Conservation (phyloP, 2,329 filamentous ascomycete genomes). For the Arthrinium phaeospermum region DNA sequence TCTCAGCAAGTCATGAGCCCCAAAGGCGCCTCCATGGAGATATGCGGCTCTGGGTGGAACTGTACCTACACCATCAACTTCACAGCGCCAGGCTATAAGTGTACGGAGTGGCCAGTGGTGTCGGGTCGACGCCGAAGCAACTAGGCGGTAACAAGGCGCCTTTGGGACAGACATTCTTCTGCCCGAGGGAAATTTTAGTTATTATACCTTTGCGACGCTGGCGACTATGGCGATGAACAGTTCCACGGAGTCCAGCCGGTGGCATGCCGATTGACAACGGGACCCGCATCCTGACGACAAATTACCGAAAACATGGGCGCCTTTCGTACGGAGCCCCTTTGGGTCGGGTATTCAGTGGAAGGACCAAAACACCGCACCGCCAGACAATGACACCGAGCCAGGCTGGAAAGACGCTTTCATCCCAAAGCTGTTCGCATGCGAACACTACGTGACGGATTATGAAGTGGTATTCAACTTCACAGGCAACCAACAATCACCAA, state of each 20-base stretch:
- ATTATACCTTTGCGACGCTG: too few relatives aligned
- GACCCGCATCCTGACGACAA: too few relatives aligned
- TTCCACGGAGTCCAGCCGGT: too few relatives aligned
- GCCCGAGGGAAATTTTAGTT: too few relatives aligned
- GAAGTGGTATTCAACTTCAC: constrained; percentile 41
- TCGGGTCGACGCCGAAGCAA: constrained; percentile 33
- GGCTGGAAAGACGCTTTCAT: constrained; percentile 40
- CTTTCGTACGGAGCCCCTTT: constrained; percentile 46
- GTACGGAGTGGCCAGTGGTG: constrained; percentile 40
- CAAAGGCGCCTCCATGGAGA: constrained; percentile 40
- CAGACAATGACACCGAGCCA: constrained; percentile 30
- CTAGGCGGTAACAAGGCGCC: constrained; percentile 37
- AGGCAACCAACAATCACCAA: too few relatives aligned
- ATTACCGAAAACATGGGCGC: constrained; percentile 45
- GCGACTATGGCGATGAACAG: too few relatives aligned
- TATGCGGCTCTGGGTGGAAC: constrained; percentile 46
- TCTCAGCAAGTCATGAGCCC: constrained; percentile 32
- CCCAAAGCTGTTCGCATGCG: constrained; percentile 44
- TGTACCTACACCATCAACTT: constrained; percentile 46
- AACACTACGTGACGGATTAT: constrained; percentile 45
- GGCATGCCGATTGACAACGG: too few relatives aligned
- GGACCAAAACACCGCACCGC: constrained; percentile 29
- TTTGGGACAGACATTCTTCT: constrained; percentile 40
- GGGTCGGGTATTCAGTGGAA: constrained; percentile 42
- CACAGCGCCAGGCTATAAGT: constrained; percentile 47